These are phyloP conservation scores for Sequoia sempervirens DNA, from an alignment of 75 land plant genomes.

Conservation along the genomic window DNA sequence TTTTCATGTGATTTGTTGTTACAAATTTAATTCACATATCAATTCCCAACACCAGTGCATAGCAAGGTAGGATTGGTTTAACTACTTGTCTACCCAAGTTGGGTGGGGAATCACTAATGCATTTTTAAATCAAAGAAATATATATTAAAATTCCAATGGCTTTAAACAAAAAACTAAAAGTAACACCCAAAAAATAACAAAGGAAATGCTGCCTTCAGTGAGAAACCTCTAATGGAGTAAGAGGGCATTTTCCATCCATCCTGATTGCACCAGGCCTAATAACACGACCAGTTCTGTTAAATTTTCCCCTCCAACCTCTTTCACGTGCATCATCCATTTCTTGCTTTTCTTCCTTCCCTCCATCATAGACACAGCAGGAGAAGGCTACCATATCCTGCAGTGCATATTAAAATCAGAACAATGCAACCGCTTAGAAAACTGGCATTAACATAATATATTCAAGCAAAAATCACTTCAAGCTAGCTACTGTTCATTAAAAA, in stretches of 20 bases:
- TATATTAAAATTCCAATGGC: background rate
- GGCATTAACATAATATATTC: background rate
- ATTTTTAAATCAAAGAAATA: background rate
- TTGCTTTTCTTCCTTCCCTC: slow-evolving; percentile 51
- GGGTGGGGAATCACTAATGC: background rate
- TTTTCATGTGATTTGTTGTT: background rate
- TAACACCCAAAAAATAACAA: background rate
- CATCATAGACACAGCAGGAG: slow-evolving; percentile 82
- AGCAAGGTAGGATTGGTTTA: background rate
- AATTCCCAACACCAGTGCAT: background rate
- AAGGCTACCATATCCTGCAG: slow-evolving; percentile 90
- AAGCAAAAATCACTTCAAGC: background rate
- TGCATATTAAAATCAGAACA: background rate
- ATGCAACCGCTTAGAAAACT: background rate
- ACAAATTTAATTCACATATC: background rate
- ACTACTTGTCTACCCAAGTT: background rate
- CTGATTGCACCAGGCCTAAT: slow-evolving; percentile 55
- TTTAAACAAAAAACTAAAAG: background rate
- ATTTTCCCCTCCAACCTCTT: slow-evolving; percentile 72
- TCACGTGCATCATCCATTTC: slow-evolving; percentile 69
- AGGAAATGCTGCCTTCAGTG: background rate
- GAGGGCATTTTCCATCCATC: slow-evolving; percentile 74
- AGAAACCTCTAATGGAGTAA: slow-evolving; percentile 81
- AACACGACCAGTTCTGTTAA: slow-evolving; percentile 43
- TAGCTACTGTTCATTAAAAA: background rate